These are phyloP conservation scores for Fagopyrum homotropicum DNA, from an alignment of 148 eudicot species.

Conservation along the genomic window DNA sequence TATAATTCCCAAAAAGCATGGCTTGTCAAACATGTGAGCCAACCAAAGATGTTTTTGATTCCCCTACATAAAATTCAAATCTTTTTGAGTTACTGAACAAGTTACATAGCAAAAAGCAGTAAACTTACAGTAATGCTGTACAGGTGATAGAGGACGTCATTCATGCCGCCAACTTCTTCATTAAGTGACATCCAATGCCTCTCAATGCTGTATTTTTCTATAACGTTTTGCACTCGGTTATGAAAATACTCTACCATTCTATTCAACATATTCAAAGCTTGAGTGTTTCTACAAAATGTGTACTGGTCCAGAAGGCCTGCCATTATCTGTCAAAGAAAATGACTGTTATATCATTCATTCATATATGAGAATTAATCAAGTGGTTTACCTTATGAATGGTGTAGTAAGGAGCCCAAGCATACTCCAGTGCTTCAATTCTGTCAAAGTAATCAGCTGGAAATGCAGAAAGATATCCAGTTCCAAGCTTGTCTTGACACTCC, in stretches of 20 bases:
- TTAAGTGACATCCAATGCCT: conserved; percentile 70
- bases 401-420: conserved; percentile 98
- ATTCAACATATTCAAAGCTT: conserved; percentile 62
- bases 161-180: conserved; percentile 97
- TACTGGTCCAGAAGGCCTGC: conserved; percentile 92
- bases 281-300: conserved; percentile 43
- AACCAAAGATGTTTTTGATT: conserved; percentile 64
- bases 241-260: conserved; percentile 87
- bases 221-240: conserved; percentile 71
- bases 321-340: conserved; percentile 45
- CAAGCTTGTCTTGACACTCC: conserved; percentile 65
- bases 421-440: conserved; percentile 59
- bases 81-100: neutral
- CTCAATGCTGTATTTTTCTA: conserved; percentile 48
- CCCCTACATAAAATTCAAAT: conserved; percentile 35
- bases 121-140: conserved; percentile 63
- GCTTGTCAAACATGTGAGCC: conserved; percentile 96
- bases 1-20: conserved; percentile 84
- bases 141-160: conserved; percentile 68
- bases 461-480: conserved; percentile 94
- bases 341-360: neutral
- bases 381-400: conserved; percentile 85
- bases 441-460: conserved; percentile 80
- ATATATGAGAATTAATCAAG: neutral
- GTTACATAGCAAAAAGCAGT: neutral